Percentiles rank a stretch among this genome's conserved stretches.
phyloP scores from a whole-genome alignment of 2,329 filamentous ascomycete genomes.

The Ophiostoma montium region DNA sequence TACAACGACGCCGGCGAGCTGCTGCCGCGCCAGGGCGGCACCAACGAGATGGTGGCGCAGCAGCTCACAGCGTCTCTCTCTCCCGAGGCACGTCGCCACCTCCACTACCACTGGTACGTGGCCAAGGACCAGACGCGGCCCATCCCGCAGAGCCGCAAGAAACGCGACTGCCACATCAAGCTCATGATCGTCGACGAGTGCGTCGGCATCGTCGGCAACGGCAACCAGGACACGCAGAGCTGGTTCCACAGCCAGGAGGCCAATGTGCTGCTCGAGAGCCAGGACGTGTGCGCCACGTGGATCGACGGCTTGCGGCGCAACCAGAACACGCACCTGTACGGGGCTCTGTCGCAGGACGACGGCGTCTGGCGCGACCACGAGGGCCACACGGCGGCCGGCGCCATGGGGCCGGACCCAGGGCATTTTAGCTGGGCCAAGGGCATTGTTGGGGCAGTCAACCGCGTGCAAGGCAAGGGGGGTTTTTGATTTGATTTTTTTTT shows the following conservation, averaged over 20 bases:
- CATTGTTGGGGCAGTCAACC: slow-evolving; percentile 40
- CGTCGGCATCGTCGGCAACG: slow-evolving; percentile 59
- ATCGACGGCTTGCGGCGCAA: slow-evolving; percentile 36
- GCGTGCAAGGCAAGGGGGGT: slow-evolving; percentile 40
- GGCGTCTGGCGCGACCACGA: slow-evolving; percentile 47
- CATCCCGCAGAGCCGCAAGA: slow-evolving; percentile 50
- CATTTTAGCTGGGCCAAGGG: slow-evolving; percentile 45
- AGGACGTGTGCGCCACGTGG: slow-evolving; percentile 47
- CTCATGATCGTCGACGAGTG: slow-evolving; percentile 57
- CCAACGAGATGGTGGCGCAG: slow-evolving; percentile 56
- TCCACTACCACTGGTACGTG: slow-evolving; percentile 57
- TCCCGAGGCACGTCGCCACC: slow-evolving; percentile 27
- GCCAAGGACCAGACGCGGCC: slow-evolving; percentile 58
- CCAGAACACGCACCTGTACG: slow-evolving; percentile 50
- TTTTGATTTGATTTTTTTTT: slow-evolving; percentile 29
- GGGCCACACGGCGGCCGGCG: slow-evolving; percentile 33
- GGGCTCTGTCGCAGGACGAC: slow-evolving; percentile 35
- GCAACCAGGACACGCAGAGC: slow-evolving; percentile 68
- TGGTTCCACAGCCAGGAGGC: slow-evolving; percentile 70
- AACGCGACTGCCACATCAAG: slow-evolving; percentile 62
- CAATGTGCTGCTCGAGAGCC: slow-evolving; percentile 60
- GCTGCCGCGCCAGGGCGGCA: slow-evolving; percentile 60
- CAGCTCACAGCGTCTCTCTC: slow-evolving; percentile 42
- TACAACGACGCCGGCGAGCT: slow-evolving; percentile 71
- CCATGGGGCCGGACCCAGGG: slow-evolving; percentile 38